Conservation (phyloP, 495 filamentous ascomycete species). For the Antarctomyces pellizariae region DNA sequence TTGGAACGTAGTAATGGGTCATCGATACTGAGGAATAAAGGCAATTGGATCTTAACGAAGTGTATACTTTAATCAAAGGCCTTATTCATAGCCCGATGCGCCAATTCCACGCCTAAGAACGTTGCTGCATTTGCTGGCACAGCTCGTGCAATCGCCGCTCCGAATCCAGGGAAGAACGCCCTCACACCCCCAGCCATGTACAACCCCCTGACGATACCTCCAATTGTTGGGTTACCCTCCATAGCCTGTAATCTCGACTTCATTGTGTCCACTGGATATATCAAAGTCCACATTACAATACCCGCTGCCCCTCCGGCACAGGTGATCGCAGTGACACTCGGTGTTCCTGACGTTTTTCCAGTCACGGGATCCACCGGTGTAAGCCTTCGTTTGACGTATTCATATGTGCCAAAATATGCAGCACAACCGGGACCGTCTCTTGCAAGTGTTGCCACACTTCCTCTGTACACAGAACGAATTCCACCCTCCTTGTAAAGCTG, state of each 20-base stretch:
- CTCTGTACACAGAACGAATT: slow-evolving; percentile 73
- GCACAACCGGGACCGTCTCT: slow-evolving; percentile 82
- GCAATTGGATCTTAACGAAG: too few relatives aligned
- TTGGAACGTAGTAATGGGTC: too few relatives aligned
- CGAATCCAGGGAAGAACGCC: slow-evolving; percentile 96
- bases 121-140: slow-evolving; percentile 80
- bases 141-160: slow-evolving; percentile 75
- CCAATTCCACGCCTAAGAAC: slow-evolving; percentile 52
- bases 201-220: slow-evolving; percentile 52
- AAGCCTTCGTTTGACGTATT: slow-evolving; percentile 69
- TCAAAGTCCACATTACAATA: slow-evolving; percentile 96
- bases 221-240: slow-evolving; percentile 65
- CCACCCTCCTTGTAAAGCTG: slow-evolving; percentile 89
- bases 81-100: slow-evolving; percentile 62
- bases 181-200: slow-evolving; percentile 61
- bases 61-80: slow-evolving; percentile 33
- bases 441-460: slow-evolving; percentile 72
- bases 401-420: slow-evolving; percentile 93
- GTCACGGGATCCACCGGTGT: slow-evolving; percentile 64
- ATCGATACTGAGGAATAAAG: too few relatives aligned
- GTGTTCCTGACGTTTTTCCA: slow-evolving; percentile 44
- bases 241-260: slow-evolving; percentile 87
- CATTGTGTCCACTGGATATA: slow-evolving; percentile 93
- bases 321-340: slow-evolving; percentile 65
- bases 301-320: slow-evolving; percentile 75